Conservation (phyloP, 179 eudicot species). For the Patellifolia procumbens region DNA sequence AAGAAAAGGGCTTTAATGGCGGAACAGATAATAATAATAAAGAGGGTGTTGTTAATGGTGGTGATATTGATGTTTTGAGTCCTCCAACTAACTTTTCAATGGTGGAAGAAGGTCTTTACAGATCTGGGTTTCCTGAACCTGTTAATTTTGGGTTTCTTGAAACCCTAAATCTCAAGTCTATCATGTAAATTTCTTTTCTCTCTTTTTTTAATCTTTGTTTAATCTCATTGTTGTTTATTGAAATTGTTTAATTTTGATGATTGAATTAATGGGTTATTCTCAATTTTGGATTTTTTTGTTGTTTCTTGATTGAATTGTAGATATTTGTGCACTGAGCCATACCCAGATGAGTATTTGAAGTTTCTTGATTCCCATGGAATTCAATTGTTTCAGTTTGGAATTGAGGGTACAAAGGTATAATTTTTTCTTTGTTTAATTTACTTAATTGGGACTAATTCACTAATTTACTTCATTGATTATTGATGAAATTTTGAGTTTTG, state of each 20-base stretch:
- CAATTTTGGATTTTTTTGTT: neutral
- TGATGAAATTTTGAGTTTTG: neutral
- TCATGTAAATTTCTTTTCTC: constrained; percentile 45
- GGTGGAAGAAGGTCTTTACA: constrained; percentile 70
- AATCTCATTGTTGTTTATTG: neutral
- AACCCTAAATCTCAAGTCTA: constrained; percentile 65
- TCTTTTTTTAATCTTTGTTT: neutral
- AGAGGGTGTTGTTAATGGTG: no score
- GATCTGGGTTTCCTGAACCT: constrained; percentile 78
- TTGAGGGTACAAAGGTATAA: constrained; percentile 85
- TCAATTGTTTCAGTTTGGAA: constrained; percentile 69
- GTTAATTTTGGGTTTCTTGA: constrained; percentile 53
- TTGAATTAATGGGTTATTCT: constrained; percentile 22
- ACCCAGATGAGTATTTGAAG: constrained; percentile 59
- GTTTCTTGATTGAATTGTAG: constrained; percentile 36
- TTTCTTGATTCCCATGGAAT: constrained; percentile 55
- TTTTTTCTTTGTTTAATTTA: neutral
- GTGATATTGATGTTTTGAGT: constrained; percentile 35
- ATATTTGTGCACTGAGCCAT: constrained; percentile 75
- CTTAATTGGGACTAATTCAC: neutral
- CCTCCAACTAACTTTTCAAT: constrained; percentile 65
- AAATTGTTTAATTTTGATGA: neutral
- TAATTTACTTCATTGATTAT: neutral
- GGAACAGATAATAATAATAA: neutral
- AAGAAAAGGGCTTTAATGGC: constrained; percentile 9